Base-by-base conservation (phyloP, 1,139 yeast species). In the Torulaspora pretoriensis region DNA sequence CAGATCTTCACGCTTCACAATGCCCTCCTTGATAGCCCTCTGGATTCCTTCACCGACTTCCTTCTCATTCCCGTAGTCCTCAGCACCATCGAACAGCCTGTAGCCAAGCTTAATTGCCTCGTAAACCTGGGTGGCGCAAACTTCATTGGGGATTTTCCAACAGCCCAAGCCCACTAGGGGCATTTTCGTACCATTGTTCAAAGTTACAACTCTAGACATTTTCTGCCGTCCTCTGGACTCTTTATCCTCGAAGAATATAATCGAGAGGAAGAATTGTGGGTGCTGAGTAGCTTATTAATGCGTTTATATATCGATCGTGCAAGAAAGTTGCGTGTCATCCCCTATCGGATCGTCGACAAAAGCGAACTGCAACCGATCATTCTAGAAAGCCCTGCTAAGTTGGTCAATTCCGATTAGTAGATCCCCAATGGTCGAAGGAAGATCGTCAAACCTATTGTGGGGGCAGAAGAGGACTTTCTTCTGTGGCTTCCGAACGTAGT, bases 1-100 rank as follows among this genome's bases (percentile, higher is more conserved):
- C 53, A 87, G 68, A 38, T 86, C 94, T 50, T 81, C 82, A 67
- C 96, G 75, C 47, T 73, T 72, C 45, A 81, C 89, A 32, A 83
- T 49, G 3, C 87, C 87, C 41, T 83, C 89, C 37, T 69, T 74
- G 54, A 83, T 69, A 42, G 90, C 90, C 54, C 67, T 71, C 37
- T 71, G 73, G 53, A 83, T 70, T 50, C 90, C 92, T 48, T 77
- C 67, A 35, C 94, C 94, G 41, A 83, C 81, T 63, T 83, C 85
- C 57, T 73, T 72, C 64, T 83, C 89, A 63, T 84, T 84, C 50
- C 86, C 90, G 63, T 84, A 84, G 62, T 83, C 90, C 63, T 76
- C 74, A 41, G 92, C 94, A 58, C 87, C 86, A 60, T 83, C 90
- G 53, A 83, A 81, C 51, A 81, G 68, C 66, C 92, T 75, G 72